Base-by-base conservation (phyloP, 2,329 filamentous ascomycete species). In the Cordyceps cateniannulata region DNA sequence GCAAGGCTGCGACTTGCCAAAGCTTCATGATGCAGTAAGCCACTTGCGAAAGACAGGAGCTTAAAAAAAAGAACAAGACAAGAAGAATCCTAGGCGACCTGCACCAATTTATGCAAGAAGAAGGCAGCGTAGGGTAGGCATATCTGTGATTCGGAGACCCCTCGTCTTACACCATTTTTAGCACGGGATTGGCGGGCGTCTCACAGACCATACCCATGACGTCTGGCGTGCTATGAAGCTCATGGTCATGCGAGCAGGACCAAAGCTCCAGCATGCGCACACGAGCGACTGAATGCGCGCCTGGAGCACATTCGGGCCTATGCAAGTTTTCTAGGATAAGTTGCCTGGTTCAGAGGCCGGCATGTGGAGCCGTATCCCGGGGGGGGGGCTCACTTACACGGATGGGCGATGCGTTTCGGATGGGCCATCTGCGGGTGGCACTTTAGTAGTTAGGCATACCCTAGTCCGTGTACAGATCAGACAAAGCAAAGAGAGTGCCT, bases 1-100 rank as follows among this genome's bases (percentile, higher is more conserved):
- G 65, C 44, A 75, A 61, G 47, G 68, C 70, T 49, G 69, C 66
- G 29, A 65, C 27, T 22, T 49, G 49, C 25, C 54, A 49, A 52
- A 63, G 16, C 45, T 62, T 59, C 62, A 63, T 63, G 27, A 12
- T 60, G 29, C 50, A 29, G 49, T 25, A 16, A 24, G 22, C 27
- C 22, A 22, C 32, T 42, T 38, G 47, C 8, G 10, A 7, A 12
- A 27, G 35, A 12, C 14, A 35, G 20, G 16, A 5, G 10, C 20
- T 25, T 29, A 18, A 18, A 8, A 32, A 20, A n/a, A 47, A 12
- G 10, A 29, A 24, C 8, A 44, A 12, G 32, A 24, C 7, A 47
- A 16, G 7, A 35, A 27, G 4, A 0, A 14, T 9, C 20, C 5
- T 20, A 14, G 16, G 49, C 35, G 57, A 20, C 16, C 14, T 18